Evolutionary conservation across 805 yeast genomes (phyloP).

Genomic region (Candida ovalis): DNA sequence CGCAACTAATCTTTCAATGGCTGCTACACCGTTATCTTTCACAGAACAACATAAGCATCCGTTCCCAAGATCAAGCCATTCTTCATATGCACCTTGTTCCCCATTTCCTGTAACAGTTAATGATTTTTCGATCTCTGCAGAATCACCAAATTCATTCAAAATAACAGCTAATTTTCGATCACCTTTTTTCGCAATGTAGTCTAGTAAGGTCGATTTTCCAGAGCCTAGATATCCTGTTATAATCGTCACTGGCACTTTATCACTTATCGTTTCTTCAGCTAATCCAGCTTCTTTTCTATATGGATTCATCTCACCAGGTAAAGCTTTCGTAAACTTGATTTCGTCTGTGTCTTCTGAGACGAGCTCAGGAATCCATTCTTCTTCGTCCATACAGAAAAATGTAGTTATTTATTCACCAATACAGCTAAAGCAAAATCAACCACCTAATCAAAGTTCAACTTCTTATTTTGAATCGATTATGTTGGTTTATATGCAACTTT

Average conservation of each 20-base stretch:
- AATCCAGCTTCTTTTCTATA: conserved; percentile 17
- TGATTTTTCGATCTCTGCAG: conserved; percentile 84
- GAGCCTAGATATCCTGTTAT: conserved; percentile 94
- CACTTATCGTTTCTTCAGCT: conserved; percentile 18
- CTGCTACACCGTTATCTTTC: conserved; percentile 90
- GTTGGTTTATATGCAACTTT: background rate
- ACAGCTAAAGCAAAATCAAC: background rate
- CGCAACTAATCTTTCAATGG: conserved; percentile 82
- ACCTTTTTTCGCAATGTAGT: conserved; percentile 66
- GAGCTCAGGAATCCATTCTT: conserved; percentile 27
- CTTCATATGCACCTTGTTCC: conserved; percentile 56
- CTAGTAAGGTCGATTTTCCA: conserved; percentile 86
- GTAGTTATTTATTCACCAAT: background rate
- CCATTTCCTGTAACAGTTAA: conserved; percentile 60
- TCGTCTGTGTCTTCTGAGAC: conserved; percentile 22
- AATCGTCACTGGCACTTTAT: conserved; percentile 83
- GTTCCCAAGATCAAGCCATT: conserved; percentile 95
- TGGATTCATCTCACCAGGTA: background rate
- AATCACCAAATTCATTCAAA: conserved; percentile 88
- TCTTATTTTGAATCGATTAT: too few species aligned
- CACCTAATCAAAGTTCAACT: too few species aligned
- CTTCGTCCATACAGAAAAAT: background rate
- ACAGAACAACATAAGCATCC: conserved; percentile 97
- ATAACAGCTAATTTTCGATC: conserved; percentile 81
- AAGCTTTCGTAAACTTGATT: conserved; percentile 21